Conservation (phyloP, 1,284 basidiomycete species). For the Trichosporon coremiiforme region DNA sequence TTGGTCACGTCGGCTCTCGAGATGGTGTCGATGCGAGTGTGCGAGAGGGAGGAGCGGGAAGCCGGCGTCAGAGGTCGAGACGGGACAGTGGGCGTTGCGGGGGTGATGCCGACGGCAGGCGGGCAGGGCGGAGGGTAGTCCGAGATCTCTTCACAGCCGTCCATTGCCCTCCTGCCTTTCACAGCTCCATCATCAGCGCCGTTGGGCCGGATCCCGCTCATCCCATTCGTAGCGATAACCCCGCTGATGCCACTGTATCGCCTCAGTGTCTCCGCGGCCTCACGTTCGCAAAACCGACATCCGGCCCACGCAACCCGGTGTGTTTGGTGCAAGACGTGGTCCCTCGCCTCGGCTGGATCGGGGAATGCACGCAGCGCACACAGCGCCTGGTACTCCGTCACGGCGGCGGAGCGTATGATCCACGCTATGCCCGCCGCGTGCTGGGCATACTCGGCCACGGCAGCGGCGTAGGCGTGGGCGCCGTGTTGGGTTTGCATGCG, state of each 20-base stretch:
- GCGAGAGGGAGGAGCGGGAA: neutral
- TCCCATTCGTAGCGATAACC: neutral
- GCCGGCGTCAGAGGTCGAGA: neutral
- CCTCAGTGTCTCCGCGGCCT: neutral
- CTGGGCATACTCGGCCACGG: neutral
- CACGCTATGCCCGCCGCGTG: neutral
- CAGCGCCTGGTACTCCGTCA: neutral
- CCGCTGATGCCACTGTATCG: neutral
- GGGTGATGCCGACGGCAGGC: neutral
- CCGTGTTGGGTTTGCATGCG: neutral
- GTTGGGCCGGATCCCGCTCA: no score
- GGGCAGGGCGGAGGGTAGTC: neutral
- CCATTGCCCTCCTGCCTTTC: no score
- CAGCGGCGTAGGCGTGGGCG: neutral
- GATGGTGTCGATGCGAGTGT: neutral
- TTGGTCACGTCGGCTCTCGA: neutral
- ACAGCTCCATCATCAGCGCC: no score
- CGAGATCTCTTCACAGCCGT: no score
- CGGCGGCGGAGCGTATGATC: neutral
- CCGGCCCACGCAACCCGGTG: neutral
- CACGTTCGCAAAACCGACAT: neutral
- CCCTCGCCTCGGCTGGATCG: neutral
- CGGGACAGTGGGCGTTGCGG: neutral
- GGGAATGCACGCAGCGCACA: neutral
- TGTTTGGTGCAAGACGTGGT: slow-evolving; percentile 5